phyloP scores from a whole-genome alignment of 192 early-diverging fungal species.

The Backusella sp. region DNA sequence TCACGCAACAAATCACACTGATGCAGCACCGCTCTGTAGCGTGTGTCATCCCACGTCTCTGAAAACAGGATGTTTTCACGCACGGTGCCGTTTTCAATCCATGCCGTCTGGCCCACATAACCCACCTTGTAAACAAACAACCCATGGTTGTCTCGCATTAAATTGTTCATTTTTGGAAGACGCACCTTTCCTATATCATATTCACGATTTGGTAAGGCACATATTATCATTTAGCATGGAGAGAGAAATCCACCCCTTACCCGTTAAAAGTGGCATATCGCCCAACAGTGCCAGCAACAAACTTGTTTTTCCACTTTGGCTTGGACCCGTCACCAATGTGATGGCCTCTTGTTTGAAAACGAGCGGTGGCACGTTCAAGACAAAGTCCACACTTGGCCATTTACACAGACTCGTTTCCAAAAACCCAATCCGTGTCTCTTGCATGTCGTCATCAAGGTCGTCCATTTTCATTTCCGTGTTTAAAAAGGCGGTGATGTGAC shows the following conservation, averaged over 20 bases:
- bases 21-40: constrained; percentile 64
- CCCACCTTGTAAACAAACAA: constrained; percentile 33
- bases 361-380: constrained; percentile 40
- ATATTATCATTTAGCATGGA: too few species aligned
- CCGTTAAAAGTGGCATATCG: constrained; percentile 43
- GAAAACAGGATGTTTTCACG: constrained; percentile 79
- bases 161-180: not conserved
- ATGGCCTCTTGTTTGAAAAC: constrained; percentile 48
- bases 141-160: constrained; percentile 8
- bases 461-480: constrained; percentile 20
- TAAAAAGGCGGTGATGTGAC: constrained; percentile 47
- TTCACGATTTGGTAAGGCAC: too few species aligned
- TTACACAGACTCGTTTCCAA: constrained; percentile 11
- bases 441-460: not conserved
- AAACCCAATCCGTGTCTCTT: constrained; percentile 11
- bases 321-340: constrained; percentile 61
- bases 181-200: not conserved
- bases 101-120: constrained; percentile 54
- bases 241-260: too few species aligned
- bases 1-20: constrained; percentile 74
- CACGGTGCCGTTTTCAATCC: constrained; percentile 59
- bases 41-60: constrained; percentile 42
- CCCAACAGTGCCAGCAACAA: constrained; percentile 51
- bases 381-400: constrained; percentile 17
- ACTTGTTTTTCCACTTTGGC: constrained; percentile 62